Percentiles rank a stretch among this genome's conserved stretches.
These are phyloP conservation scores for Polychaeton citri DNA, from an alignment of 2,329 filamentous ascomycete species.

Conservation along the genomic window DNA sequence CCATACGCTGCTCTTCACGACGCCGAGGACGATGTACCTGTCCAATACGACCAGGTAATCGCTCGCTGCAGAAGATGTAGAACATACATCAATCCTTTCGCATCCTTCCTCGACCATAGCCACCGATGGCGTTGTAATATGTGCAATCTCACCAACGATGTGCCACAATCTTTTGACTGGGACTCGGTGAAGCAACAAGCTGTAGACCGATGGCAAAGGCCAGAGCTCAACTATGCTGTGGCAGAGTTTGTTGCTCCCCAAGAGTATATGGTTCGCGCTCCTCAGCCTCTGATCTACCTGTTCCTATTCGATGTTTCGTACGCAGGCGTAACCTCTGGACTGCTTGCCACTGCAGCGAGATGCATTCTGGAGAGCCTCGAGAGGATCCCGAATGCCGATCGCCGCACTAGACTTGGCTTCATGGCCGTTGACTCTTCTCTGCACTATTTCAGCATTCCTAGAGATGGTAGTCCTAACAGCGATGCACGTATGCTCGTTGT, in stretches of 20 bases:
- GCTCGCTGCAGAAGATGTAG: slow-evolving; percentile 89
- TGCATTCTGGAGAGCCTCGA: slow-evolving; percentile 92
- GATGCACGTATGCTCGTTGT: slow-evolving; percentile 89
- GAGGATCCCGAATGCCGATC: slow-evolving; percentile 94
- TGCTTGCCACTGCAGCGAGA: slow-evolving; percentile 80
- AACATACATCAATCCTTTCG: slow-evolving; percentile 96
- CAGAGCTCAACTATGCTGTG: slow-evolving; percentile 90
- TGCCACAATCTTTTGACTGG: slow-evolving; percentile 99
- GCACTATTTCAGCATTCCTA: slow-evolving; percentile 90
- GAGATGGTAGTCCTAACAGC: slow-evolving; percentile 70
- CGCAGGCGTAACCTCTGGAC: slow-evolving; percentile 73
- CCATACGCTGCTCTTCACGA: slow-evolving; percentile 90
- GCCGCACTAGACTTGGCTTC: slow-evolving; percentile 83
- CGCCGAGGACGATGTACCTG: slow-evolving; percentile 75
- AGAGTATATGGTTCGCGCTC: slow-evolving; percentile 98
- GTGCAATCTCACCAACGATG: slow-evolving; percentile 97
- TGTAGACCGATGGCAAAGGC: slow-evolving; percentile 80
- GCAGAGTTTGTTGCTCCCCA: slow-evolving; percentile 96
- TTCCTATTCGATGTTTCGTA: slow-evolving; percentile 95
- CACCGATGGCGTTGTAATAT: slow-evolving; percentile 99
- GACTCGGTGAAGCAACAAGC: slow-evolving; percentile 83
- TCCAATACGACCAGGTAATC: slow-evolving; percentile 94
- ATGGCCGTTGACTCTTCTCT: slow-evolving; percentile 88
- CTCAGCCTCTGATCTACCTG: slow-evolving; percentile 86
- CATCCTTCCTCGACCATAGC: slow-evolving; percentile 89